Evolutionary conservation across 2,329 filamentous ascomycete species (phyloP), one percentile per base, ranked within the genome.

Genomic region (Calycina marina): DNA sequence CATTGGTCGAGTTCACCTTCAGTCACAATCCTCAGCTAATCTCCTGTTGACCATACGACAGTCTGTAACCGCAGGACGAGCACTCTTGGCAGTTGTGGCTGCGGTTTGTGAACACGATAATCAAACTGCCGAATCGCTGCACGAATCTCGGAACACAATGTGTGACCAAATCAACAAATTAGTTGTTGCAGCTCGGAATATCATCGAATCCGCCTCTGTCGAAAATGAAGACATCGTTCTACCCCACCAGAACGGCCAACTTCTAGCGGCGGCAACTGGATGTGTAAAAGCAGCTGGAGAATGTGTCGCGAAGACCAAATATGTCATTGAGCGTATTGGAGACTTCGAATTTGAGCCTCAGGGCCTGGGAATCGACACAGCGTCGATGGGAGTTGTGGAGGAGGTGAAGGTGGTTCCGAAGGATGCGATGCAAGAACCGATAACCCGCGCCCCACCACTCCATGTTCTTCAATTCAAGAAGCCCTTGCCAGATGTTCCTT

Each of bases 281-380:
- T 94, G 86, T 51, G 86, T 98, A 15, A 77, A 84, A 44, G 80
- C 83, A 14, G 85, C 86, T 27, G 88, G 88, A 25, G 85, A 93
- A 45, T 94, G 88, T 54, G 80, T 93, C 13, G 77, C 80, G 5
- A 88, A 86, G 57, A 79, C 86, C 8, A 84, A 84, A 47, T 67
- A 72, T 51, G 74, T 92, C 27, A 78, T 98, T 36, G 85, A 93
- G 56, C 70, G 79, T 39, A 84, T 90, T 41, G 85, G 86, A 13
- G 86, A 93, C 54, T 93, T 93, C 43, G 85, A 93, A 54, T 73
- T 86, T 43, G 72, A 79, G 43, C 51, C 59, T 22, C 56, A 49
- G 24, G 55, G 62, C 17, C 56, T 80, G 15, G 67, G 65, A 5
- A 63, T 77, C 31, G 68, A 74, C 40, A 52, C 44, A 25, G 27